These are phyloP conservation scores for Yarrowia osloensis DNA, from an alignment of 805 yeast genomes.

Conservation along the genomic window DNA sequence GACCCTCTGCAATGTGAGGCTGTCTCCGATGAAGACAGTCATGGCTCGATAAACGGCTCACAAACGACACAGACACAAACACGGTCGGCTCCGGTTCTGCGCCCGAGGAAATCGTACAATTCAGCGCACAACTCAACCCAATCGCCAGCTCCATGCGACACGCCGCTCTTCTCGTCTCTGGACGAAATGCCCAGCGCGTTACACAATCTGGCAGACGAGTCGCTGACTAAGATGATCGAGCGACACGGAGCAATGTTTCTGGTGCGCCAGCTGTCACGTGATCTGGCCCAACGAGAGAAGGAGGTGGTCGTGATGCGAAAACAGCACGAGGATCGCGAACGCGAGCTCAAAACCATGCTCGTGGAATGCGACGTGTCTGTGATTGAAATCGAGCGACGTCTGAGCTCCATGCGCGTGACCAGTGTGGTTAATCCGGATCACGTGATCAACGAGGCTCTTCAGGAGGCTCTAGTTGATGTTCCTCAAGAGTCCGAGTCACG, in stretches of 20 bases:
- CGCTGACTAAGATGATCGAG: constrained; percentile 42
- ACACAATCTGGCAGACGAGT: constrained; percentile 43
- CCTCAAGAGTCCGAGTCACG: not conserved
- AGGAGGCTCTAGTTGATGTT: constrained; percentile 35
- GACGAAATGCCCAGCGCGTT: constrained; percentile 44
- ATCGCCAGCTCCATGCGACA: not conserved
- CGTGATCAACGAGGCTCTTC: constrained; percentile 36
- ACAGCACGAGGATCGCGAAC: constrained; percentile 40
- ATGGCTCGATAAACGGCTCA: not conserved
- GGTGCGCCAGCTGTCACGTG: constrained; percentile 52
- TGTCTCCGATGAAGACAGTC: constrained; percentile 1
- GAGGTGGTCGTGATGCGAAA: constrained; percentile 47
- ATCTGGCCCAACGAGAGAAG: constrained; percentile 51
- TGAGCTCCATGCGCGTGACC: constrained; percentile 34
- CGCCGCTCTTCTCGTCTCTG: constrained; percentile 5
- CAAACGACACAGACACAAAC: not conserved
- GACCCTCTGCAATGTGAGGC: constrained; percentile 10
- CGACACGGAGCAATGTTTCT: constrained; percentile 45
- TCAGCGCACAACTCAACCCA: not conserved
- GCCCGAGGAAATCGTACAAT: not conserved
- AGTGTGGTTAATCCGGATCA: constrained; percentile 34
- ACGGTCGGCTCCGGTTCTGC: not conserved
- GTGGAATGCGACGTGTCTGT: constrained; percentile 39
- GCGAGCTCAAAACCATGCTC: constrained; percentile 39
- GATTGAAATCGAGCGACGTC: constrained; percentile 39